A percentile compares a stretch with the other conserved stretches of the same genome.
phyloP scores from a whole-genome alignment of 441 rosid genomes.

The Breynia disticha region DNA sequence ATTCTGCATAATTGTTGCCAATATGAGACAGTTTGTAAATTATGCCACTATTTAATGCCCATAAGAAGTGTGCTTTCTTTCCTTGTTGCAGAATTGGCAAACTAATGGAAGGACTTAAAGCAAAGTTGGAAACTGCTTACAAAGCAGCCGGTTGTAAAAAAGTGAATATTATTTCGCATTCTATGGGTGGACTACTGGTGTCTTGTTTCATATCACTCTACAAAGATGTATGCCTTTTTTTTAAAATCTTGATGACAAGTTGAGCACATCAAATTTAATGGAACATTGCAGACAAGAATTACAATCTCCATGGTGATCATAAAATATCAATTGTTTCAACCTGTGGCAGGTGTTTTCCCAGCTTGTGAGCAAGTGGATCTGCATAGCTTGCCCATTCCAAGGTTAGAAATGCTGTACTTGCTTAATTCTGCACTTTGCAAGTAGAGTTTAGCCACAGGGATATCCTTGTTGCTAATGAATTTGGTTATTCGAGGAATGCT shows the following conservation, averaged over 20 bases:
- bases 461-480: too few relatives aligned
- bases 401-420: slow-evolving; percentile 24
- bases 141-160: slow-evolving; percentile 62
- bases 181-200: slow-evolving; percentile 87
- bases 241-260: slow-evolving; percentile 8
- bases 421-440: not conserved
- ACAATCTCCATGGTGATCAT: slow-evolving; percentile 9
- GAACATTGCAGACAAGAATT: not conserved
- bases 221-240: slow-evolving; percentile 39
- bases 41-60: too few relatives aligned
- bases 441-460: not conserved
- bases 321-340: slow-evolving; percentile 5
- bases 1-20: too few relatives aligned
- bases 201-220: slow-evolving; percentile 65
- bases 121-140: slow-evolving; percentile 64
- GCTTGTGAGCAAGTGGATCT: slow-evolving; percentile 76
- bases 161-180: slow-evolving; percentile 69
- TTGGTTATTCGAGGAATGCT: not conserved
- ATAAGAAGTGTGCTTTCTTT: slow-evolving; percentile 11
- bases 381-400: slow-evolving; percentile 86
- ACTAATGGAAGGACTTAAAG: slow-evolving; percentile 50
- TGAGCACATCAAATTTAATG: slow-evolving; percentile 9
- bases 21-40: too few relatives aligned
- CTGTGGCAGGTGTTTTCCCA: slow-evolving; percentile 47
- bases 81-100: slow-evolving; percentile 48